Conservation (phyloP, 176 grass and related monocot species). For the Aegilops sharonensis region DNA sequence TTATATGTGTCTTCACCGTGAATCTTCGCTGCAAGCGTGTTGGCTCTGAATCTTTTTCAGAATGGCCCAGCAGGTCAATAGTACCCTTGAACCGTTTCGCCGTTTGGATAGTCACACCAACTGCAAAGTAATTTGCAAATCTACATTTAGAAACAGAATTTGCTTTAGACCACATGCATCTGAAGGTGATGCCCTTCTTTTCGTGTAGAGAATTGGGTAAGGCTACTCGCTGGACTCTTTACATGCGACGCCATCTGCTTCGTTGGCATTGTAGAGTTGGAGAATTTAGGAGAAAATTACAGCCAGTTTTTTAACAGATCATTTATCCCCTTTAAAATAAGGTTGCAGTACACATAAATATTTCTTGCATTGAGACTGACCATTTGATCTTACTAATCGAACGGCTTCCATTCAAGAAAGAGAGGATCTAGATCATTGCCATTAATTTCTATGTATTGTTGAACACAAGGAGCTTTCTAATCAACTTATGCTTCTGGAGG, state of each 20-base stretch:
- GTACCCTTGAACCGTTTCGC: conserved; percentile 33
- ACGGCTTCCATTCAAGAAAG: conserved; percentile 21
- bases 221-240: conserved; percentile 25
- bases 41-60: conserved; percentile 33
- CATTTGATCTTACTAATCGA: neutral
- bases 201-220: conserved; percentile 38
- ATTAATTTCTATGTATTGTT: conserved; percentile 1
- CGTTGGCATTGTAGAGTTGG: conserved; percentile 22
- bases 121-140: conserved; percentile 42
- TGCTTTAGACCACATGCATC: conserved; percentile 58
- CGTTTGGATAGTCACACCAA: conserved; percentile 31
- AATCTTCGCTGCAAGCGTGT: conserved; percentile 28
- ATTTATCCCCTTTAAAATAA: neutral
- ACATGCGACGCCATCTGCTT: conserved; percentile 15
- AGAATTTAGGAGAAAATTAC: conserved; percentile 17
- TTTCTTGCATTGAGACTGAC: conserved; percentile 12
- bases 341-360: neutral
- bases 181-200: conserved; percentile 34
- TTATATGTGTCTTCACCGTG: conserved; percentile 11
- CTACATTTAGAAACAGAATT: conserved; percentile 37
- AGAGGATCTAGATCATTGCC: neutral
- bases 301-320: neutral
- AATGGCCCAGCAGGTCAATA: conserved; percentile 17
- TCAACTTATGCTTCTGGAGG: conserved; percentile 23
- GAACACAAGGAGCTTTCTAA: conserved; percentile 11